Conservation (phyloP, 352 stramenopile species). For the Globisporangium abappressorium region DNA sequence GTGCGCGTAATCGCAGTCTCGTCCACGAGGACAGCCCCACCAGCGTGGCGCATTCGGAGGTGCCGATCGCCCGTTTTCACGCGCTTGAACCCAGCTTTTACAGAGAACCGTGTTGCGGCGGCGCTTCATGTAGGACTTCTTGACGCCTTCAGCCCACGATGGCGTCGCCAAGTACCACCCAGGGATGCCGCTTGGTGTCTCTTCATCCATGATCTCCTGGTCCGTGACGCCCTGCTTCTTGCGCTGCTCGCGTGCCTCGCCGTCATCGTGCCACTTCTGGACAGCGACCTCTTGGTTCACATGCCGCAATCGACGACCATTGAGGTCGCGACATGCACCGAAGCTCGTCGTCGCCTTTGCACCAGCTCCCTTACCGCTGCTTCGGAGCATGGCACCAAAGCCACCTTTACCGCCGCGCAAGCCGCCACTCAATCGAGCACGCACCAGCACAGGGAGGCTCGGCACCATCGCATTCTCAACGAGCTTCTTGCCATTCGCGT, state of each 20-base stretch:
- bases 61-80: slow-evolving; percentile 32
- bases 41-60: slow-evolving; percentile 57
- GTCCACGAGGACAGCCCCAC: slow-evolving; percentile 81
- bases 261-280: slow-evolving; percentile 74
- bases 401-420: slow-evolving; percentile 79
- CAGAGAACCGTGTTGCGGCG: slow-evolving; percentile 79
- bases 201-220: slow-evolving; percentile 69
- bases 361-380: slow-evolving; percentile 67
- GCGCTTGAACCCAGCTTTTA: slow-evolving; percentile 65
- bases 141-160: slow-evolving; percentile 79
- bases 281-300: slow-evolving; percentile 88
- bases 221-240: slow-evolving; percentile 54
- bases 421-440: slow-evolving; percentile 56
- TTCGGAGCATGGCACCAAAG: slow-evolving; percentile 84
- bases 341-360: slow-evolving; percentile 75
- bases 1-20: slow-evolving; percentile 83
- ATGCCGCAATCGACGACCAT: slow-evolving; percentile 74
- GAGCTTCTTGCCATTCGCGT: slow-evolving; percentile 53
- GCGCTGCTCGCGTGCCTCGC: slow-evolving; percentile 39
- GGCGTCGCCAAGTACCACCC: slow-evolving; percentile 82
- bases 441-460: slow-evolving; percentile 50
- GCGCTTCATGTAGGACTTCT: slow-evolving; percentile 85
- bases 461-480: slow-evolving; percentile 41
- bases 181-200: slow-evolving; percentile 80
- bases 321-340: slow-evolving; percentile 75